These are phyloP conservation scores for Tuber indicum DNA, from an alignment of 495 filamentous ascomycete genomes.

Conservation along the genomic window DNA sequence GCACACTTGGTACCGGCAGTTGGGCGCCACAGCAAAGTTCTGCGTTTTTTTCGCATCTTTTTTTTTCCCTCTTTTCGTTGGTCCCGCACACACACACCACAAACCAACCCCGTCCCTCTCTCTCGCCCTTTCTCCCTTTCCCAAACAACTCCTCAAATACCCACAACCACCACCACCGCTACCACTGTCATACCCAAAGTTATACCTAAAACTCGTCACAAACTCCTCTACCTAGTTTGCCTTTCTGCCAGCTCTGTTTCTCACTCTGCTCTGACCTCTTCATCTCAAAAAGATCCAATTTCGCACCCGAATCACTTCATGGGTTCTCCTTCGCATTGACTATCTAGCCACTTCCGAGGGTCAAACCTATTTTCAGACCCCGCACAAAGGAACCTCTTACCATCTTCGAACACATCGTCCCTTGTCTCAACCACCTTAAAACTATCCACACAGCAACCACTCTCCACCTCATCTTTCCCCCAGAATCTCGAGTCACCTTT, in stretches of 20 bases:
- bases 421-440: background rate
- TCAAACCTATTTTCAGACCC: conserved; percentile 18
- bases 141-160: conserved; percentile 8
- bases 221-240: background rate
- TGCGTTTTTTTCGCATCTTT: background rate
- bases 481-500: background rate
- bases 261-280: background rate
- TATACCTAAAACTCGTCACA: background rate
- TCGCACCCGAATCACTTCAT: conserved; percentile 4
- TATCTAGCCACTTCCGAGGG: conserved; percentile 35
- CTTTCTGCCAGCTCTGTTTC: background rate
- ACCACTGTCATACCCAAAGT: background rate
- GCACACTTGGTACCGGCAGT: background rate
- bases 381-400: conserved; percentile 8
- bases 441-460: background rate
- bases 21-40: background rate
- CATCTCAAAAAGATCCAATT: background rate
- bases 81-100: background rate
- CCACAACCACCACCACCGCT: background rate
- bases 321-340: conserved; percentile 38
- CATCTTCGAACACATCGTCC: conserved; percentile 11
- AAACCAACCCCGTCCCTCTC: background rate
- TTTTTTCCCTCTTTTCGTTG: background rate
- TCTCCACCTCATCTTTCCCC: background rate
- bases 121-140: background rate